Percentiles rank a stretch among this genome's conserved stretches.
Evolutionary conservation across 257 asterid genomes (phyloP).

Genomic region (Nicotiana sylvestris): DNA sequence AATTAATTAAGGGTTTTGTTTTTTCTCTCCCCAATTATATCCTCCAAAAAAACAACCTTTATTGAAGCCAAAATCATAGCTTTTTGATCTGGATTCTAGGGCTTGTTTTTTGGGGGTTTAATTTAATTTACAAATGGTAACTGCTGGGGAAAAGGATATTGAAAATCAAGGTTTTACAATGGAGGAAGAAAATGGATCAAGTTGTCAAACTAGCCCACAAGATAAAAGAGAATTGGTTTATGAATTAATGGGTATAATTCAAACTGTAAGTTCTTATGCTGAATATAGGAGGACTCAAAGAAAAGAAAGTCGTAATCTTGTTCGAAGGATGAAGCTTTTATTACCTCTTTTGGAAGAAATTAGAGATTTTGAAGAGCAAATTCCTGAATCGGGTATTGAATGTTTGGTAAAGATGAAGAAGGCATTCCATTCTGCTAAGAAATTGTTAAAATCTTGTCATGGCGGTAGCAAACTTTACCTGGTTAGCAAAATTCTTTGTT

Average conservation of each 20-base stretch:
- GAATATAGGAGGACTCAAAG: conserved; percentile 67
- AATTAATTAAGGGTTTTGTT: conserved; percentile 8
- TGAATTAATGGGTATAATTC: conserved; percentile 45
- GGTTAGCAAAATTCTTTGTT: conserved; percentile 27
- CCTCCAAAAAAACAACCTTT: conserved; percentile 2
- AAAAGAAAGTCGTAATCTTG: conserved; percentile 57
- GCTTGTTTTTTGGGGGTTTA: background rate
- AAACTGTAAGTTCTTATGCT: conserved; percentile 41
- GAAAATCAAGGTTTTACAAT: conserved; percentile 23
- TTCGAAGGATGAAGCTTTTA: conserved; percentile 51
- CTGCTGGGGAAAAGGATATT: background rate
- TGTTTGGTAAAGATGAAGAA: conserved; percentile 49
- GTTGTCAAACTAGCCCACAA: conserved; percentile 22
- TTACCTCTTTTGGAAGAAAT: conserved; percentile 59
- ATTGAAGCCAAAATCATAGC: background rate
- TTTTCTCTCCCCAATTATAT: background rate
- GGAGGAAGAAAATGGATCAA: conserved; percentile 28
- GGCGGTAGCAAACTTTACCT: conserved; percentile 81
- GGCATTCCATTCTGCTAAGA: conserved; percentile 65
- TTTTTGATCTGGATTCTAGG: background rate
- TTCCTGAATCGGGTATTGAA: conserved; percentile 37
- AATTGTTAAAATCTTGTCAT: conserved; percentile 61
- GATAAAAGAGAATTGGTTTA: conserved; percentile 36
- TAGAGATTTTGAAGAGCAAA: conserved; percentile 28
- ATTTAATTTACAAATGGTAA: conserved; percentile 3